Conservation (phyloP, 495 filamentous ascomycete genomes). For the Penicillium waksmanii region DNA sequence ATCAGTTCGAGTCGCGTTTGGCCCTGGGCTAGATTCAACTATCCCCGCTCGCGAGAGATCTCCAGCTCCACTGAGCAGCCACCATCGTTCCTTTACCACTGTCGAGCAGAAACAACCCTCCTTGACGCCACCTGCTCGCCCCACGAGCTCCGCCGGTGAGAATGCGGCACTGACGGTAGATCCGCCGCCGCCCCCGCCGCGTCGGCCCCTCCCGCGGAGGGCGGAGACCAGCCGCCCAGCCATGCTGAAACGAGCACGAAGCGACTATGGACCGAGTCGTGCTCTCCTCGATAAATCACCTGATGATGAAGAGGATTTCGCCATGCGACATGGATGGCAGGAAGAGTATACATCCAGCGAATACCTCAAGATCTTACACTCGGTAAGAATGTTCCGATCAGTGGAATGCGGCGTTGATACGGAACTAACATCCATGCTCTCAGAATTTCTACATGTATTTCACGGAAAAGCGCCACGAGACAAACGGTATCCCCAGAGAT, state of each 20-base stretch:
- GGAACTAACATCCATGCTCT: constrained; percentile 17
- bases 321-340: constrained; percentile 66
- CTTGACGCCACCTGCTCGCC: constrained; percentile 28
- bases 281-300: constrained; percentile 38
- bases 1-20: constrained; percentile 51
- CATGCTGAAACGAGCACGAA: constrained; percentile 68
- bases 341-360: constrained; percentile 63
- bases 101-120: constrained; percentile 37
- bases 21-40: constrained; percentile 46
- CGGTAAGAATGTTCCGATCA: constrained; percentile 43
- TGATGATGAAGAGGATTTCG: constrained; percentile 55
- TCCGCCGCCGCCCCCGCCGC: constrained; percentile 28
- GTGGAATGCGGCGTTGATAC: not conserved
- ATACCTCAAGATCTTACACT: constrained; percentile 60
- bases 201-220: constrained; percentile 35
- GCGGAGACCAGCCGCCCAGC: constrained; percentile 53
- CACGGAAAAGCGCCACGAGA: constrained; percentile 95
- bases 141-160: constrained; percentile 43
- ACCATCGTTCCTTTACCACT: constrained; percentile 46
- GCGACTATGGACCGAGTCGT: constrained; percentile 63
- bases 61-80: constrained; percentile 38
- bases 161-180: constrained; percentile 26
- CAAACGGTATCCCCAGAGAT: constrained; percentile 86
- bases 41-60: constrained; percentile 48
- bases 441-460: constrained; percentile 95